Base-by-base conservation (phyloP, 2,329 filamentous ascomycete genomes). In the Aspergillus sp. region DNA sequence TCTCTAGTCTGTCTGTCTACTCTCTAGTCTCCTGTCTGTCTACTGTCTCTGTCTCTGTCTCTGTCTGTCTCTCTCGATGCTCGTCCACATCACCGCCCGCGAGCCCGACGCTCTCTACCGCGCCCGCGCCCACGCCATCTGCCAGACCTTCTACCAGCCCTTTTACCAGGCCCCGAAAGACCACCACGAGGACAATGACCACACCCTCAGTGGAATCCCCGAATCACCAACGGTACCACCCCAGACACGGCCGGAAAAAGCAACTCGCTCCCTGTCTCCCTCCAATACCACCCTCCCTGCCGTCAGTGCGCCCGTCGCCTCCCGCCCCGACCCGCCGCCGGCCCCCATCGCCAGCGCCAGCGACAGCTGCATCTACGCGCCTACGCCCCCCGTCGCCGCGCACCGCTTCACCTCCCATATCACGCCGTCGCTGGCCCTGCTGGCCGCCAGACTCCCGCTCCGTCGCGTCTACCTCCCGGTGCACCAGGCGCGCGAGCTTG, bases 391-490 rank as follows among this genome's bases (percentile, higher is more conserved):
- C 3, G 69, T 75, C 1, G 75, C 74, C 3, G 63, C 67, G 10
- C 52, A 48, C 2, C 56, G 65, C 2, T 64, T 86, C 42, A 61
- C 50, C 49, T 74, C 75, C 32, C 69, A 87, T 38, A 62, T 86
- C 36, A 85, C 85, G 0, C 64, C 67, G 7, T 69, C 73, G 3
- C 70, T 85, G 12, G 57, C 68, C 6, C 72, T 76, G 53, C 69
- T 88, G 1, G 74, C 74, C 2, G 62, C 66, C 0, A 72, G 76
- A n/a, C 68, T 79, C 28, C 71, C 77, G 10, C 66, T 82, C 3
- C 52, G 66, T 0, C 72, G 70, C 2, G 74, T 76, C 3, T 87
- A 79, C 63, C 71, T 64, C 4, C 81, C 83, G 0, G 53, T 57
- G 4, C 52, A 65, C 1, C 72, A 78, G 44, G 66, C 67, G 1